These are phyloP conservation scores for Stephania yunnanensis DNA, from an alignment of 164 flowering plant genomes.

Conservation along the genomic window DNA sequence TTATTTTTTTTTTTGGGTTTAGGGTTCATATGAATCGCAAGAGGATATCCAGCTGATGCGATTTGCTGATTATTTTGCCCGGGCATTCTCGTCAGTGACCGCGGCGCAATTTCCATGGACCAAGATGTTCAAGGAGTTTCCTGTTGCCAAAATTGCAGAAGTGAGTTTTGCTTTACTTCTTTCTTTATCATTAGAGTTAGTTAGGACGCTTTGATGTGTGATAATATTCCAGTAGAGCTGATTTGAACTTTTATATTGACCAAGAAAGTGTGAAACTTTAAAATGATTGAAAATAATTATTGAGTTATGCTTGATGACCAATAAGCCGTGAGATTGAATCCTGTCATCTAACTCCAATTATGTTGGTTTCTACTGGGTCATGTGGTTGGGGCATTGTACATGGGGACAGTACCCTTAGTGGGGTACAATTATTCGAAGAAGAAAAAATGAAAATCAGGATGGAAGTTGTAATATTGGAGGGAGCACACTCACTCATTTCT, in stretches of 20 bases:
- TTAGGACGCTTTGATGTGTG: not conserved
- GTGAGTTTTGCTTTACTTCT: constrained; percentile 31
- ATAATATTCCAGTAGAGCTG: not conserved
- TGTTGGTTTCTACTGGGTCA: too few relatives aligned
- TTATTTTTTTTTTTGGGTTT: not conserved
- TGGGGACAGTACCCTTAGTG: too few relatives aligned
- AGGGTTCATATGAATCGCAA: constrained; percentile 57
- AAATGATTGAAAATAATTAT: too few relatives aligned
- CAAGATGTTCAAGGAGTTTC: constrained; percentile 54
- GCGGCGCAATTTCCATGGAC: constrained; percentile 72
- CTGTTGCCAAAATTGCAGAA: constrained; percentile 51
- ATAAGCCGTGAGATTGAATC: too few relatives aligned
- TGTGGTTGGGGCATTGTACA: too few relatives aligned
- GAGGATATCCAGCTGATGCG: constrained; percentile 69
- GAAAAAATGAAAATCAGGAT: not conserved
- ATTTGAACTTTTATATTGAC: too few relatives aligned
- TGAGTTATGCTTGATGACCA: too few relatives aligned
- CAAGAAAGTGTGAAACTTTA: too few relatives aligned
- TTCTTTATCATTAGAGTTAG: too few relatives aligned
- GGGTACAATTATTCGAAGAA: too few relatives aligned
- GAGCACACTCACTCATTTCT: not conserved
- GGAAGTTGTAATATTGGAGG: not conserved
- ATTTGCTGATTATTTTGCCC: constrained; percentile 75
- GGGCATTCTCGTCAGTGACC: constrained; percentile 48
- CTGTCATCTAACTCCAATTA: too few relatives aligned